Conservation (phyloP, 768 basidiomycete species). For the Termitomyces sp. region DNA sequence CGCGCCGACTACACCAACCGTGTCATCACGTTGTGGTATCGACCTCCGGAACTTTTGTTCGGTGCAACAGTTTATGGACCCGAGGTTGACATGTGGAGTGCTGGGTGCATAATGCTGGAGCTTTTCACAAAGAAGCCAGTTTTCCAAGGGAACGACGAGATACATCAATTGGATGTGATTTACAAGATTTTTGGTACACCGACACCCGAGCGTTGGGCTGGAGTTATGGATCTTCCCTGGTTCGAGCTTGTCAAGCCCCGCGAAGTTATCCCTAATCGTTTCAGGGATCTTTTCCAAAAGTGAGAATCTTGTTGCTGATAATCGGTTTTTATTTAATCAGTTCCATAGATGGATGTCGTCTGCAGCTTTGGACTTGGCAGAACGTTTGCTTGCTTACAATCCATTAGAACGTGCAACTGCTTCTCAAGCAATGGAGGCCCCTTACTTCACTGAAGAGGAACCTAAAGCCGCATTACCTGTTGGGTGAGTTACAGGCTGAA, state of each 20-base stretch:
- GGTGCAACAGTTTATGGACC: constrained; percentile 96
- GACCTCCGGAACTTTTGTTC: constrained; percentile 91
- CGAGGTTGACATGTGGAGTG: constrained; percentile 99
- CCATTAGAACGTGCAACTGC: constrained; percentile 77
- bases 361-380: constrained; percentile 84
- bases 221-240: constrained; percentile 86
- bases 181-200: constrained; percentile 92
- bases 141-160: constrained; percentile 98
- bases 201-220: constrained; percentile 76
- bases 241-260: constrained; percentile 97
- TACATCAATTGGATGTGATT: constrained; percentile 92
- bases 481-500: constrained; percentile 53
- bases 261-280: constrained; percentile 66
- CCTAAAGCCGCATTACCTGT: constrained; percentile 71
- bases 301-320: constrained; percentile 27
- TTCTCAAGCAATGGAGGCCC: constrained; percentile 69
- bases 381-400: constrained; percentile 76
- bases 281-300: constrained; percentile 86
- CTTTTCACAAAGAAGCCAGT: constrained; percentile 92
- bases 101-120: constrained; percentile 99
- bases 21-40: constrained; percentile 98
- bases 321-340: neutral
- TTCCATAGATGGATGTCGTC: constrained; percentile 75
- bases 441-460: constrained; percentile 82
- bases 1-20: constrained; percentile 97